Evolutionary conservation across 2,329 filamentous ascomycete species (phyloP).

Genomic region (Elsinoe fawcettii): DNA sequence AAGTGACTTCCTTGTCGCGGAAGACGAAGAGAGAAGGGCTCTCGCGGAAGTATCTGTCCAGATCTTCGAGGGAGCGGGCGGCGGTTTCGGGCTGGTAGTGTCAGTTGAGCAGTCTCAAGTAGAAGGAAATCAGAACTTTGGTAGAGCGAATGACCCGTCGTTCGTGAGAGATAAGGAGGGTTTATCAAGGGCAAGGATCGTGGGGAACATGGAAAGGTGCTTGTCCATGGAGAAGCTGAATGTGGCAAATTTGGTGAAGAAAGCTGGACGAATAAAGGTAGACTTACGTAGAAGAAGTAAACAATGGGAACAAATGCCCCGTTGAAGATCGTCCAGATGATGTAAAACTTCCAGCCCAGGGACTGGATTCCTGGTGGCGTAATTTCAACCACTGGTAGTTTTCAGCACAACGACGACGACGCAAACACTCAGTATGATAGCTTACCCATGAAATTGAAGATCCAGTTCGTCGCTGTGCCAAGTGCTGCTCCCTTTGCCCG

Average conservation of each 20-base stretch:
- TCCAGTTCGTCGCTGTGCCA: slow-evolving; percentile 46
- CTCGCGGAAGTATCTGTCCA: slow-evolving; percentile 26
- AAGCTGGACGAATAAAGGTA: too few species aligned
- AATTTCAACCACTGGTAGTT: slow-evolving; percentile 32
- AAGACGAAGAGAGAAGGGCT: slow-evolving; percentile 37
- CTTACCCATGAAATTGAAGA: slow-evolving; percentile 35
- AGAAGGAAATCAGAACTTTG: too few species aligned
- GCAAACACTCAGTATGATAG: neutral
- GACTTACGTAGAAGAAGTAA: slow-evolving; percentile 29
- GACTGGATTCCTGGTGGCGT: slow-evolving; percentile 38
- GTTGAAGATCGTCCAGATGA: slow-evolving; percentile 24
- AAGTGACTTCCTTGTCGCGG: slow-evolving; percentile 42
- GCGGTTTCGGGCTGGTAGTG: slow-evolving; percentile 26
- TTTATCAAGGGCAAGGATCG: too few species aligned
- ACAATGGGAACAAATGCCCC: slow-evolving; percentile 40
- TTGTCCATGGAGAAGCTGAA: too few species aligned
- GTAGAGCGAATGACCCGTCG: too few species aligned
- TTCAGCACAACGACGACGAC: neutral
- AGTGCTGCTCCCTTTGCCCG: slow-evolving; percentile 43
- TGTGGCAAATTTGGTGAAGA: too few species aligned
- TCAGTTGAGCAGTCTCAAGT: neutral
- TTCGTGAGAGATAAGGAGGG: too few species aligned
- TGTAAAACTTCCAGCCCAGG: slow-evolving; percentile 24
- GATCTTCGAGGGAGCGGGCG: slow-evolving; percentile 27
- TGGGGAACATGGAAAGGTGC: too few species aligned